Conservation (phyloP, 805 yeast species). For the Candida montana region DNA sequence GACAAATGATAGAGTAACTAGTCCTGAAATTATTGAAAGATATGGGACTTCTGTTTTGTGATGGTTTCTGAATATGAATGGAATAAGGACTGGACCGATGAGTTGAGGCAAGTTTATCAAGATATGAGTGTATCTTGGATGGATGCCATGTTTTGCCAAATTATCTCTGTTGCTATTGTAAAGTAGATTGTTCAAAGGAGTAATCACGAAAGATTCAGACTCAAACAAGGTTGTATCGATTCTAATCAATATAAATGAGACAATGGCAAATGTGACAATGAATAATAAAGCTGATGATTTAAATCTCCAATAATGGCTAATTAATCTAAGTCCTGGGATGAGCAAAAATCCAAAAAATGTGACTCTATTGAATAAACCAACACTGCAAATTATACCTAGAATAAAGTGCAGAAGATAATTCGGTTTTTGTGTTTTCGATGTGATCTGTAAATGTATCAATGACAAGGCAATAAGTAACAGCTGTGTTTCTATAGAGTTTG, state of each 20-base stretch:
- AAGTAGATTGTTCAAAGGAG: constrained; percentile 72
- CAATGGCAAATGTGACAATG: constrained; percentile 28
- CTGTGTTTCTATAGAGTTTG: constrained; percentile 77
- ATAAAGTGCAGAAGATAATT: constrained; percentile 16
- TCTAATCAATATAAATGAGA: constrained; percentile 35
- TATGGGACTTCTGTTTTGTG: constrained; percentile 47
- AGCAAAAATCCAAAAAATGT: constrained; percentile 75
- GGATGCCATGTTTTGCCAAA: constrained; percentile 75
- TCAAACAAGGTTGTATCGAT: constrained; percentile 50
- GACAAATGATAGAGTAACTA: constrained; percentile 55
- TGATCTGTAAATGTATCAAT: constrained; percentile 29
- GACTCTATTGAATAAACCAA: constrained; percentile 81
- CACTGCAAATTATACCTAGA: constrained; percentile 46
- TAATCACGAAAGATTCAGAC: constrained; percentile 31
- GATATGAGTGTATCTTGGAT: constrained; percentile 70
- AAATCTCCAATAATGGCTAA: constrained; percentile 37
- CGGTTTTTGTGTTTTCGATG: constrained; percentile 10
- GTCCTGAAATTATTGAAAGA: constrained; percentile 56
- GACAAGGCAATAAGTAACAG: constrained; percentile 35
- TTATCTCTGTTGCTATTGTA: constrained; percentile 63
- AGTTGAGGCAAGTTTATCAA: constrained; percentile 73
- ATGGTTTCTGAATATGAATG: constrained; percentile 30
- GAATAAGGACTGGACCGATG: constrained; percentile 66
- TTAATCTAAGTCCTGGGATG: constrained; percentile 49
- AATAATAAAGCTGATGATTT: constrained; percentile 30